Percentiles rank a stretch among this genome's conserved stretches.
Evolutionary conservation across 768 basidiomycete species (phyloP).

Genomic region (Ephemerocybe angulata): DNA sequence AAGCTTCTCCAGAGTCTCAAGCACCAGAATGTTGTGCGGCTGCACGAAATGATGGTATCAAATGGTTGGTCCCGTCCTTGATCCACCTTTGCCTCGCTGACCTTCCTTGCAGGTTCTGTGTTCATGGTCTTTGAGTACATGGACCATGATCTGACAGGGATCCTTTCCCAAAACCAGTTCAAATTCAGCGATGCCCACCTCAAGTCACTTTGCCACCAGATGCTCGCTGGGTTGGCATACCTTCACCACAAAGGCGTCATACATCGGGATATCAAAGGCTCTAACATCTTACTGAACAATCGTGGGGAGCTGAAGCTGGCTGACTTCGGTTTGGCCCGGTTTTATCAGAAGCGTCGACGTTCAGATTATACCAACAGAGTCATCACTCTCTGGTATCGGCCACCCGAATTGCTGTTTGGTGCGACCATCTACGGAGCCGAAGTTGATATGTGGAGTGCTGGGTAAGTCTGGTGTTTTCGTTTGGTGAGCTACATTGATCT

Average conservation of each 20-base stretch:
- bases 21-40: slow-evolving; percentile 83
- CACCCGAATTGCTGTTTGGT: slow-evolving; percentile 91
- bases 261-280: slow-evolving; percentile 98
- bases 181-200: slow-evolving; percentile 81
- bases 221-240: slow-evolving; percentile 92
- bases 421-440: slow-evolving; percentile 95
- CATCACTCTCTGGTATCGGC: slow-evolving; percentile 97
- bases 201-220: slow-evolving; percentile 94
- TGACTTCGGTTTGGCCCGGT: slow-evolving; percentile 95
- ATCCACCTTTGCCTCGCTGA: background rate
- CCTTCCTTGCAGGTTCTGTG: slow-evolving; percentile 64
- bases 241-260: slow-evolving; percentile 95
- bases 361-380: slow-evolving; percentile 99
- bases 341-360: slow-evolving; percentile 86
- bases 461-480: slow-evolving; percentile 46
- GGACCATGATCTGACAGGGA: slow-evolving; percentile 96
- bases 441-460: slow-evolving; percentile 99
- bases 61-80: slow-evolving; percentile 56
- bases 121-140: slow-evolving; percentile 99
- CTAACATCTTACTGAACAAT: slow-evolving; percentile 92
- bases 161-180: slow-evolving; percentile 88
- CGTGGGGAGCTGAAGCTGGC: slow-evolving; percentile 91
- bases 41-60: slow-evolving; percentile 99
- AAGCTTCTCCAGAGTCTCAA: slow-evolving; percentile 90
- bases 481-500: background rate